These are phyloP conservation scores for Abortiporus biennis DNA, from an alignment of 1,284 basidiomycete species.

Conservation along the genomic window DNA sequence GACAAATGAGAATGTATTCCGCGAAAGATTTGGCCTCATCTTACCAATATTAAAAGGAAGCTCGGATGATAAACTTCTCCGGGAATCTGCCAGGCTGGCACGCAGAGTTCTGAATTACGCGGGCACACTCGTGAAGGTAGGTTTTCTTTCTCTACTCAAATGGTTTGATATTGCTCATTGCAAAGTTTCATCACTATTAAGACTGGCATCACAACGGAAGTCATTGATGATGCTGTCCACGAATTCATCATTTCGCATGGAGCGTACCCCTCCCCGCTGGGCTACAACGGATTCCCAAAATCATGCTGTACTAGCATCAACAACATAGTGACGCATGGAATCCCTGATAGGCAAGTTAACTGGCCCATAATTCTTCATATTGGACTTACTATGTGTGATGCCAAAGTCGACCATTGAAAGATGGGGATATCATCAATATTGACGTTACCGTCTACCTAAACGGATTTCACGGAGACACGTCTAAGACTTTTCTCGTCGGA, in stretches of 20 bases:
- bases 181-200: no score
- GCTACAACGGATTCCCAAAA: constrained; percentile 78
- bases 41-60: constrained; percentile 50
- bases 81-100: constrained; percentile 58
- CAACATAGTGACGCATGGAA: constrained; percentile 81
- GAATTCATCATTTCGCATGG: constrained; percentile 57
- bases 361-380: constrained; percentile 1
- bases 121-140: constrained; percentile 50
- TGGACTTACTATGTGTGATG: constrained; percentile 5
- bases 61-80: constrained; percentile 49
- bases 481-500: constrained; percentile 75
- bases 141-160: constrained; percentile 13
- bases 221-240: constrained; percentile 68
- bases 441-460: constrained; percentile 78
- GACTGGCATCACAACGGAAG: constrained; percentile 72
- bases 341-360: constrained; percentile 70
- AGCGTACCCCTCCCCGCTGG: constrained; percentile 88
- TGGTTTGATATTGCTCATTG: no score
- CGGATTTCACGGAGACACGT: constrained; percentile 86
- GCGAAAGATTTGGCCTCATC: constrained; percentile 20
- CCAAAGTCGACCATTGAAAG: constrained; percentile 67
- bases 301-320: constrained; percentile 89
- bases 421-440: constrained; percentile 82
- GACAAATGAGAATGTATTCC: constrained; percentile 5
- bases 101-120: constrained; percentile 55